Percentiles rank a stretch among this genome's conserved stretches.
Conservation (phyloP, 2,329 filamentous ascomycete species). For the Exophiala spinifera region DNA sequence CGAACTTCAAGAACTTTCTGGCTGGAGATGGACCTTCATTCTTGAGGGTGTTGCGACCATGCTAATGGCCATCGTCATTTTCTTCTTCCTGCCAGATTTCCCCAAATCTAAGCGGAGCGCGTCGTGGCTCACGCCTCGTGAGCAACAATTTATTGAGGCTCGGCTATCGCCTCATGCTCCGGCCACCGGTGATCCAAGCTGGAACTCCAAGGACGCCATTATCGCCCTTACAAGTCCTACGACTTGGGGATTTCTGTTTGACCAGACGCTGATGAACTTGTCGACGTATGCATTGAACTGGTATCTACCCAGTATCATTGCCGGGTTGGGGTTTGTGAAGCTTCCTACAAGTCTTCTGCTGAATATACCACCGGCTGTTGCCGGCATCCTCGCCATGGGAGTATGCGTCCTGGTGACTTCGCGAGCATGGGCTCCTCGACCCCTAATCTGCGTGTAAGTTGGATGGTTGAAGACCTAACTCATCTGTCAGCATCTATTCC, state of each 20-base stretch:
- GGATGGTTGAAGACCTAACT: too few species aligned
- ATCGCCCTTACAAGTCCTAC: too few species aligned
- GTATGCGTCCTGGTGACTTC: not conserved
- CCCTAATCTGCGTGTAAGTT: not conserved
- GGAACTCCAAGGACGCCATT: not conserved
- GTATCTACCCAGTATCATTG: slow-evolving; percentile 2
- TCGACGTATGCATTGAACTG: not conserved
- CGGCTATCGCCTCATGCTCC: not conserved
- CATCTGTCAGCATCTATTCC: too few species aligned
- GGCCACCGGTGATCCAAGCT: not conserved
- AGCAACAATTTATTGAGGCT: slow-evolving; percentile 3
- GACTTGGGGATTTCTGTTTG: too few species aligned
- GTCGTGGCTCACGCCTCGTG: not conserved
- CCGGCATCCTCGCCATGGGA: not conserved
- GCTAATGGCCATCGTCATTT: not conserved
- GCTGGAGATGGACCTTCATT: not conserved
- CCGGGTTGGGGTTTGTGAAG: not conserved
- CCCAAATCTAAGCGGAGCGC: not conserved
- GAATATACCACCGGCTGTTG: slow-evolving; percentile 1
- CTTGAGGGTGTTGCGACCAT: not conserved
- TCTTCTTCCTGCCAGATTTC: not conserved
- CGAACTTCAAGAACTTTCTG: not conserved
- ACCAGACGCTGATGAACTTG: not conserved
- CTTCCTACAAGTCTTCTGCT: not conserved
- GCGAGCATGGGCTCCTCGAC: not conserved